Evolutionary conservation across 495 filamentous ascomycete species (phyloP), one percentile per base, ranked within the genome.

Genomic region (Podospora bellae-mahoneyi): DNA sequence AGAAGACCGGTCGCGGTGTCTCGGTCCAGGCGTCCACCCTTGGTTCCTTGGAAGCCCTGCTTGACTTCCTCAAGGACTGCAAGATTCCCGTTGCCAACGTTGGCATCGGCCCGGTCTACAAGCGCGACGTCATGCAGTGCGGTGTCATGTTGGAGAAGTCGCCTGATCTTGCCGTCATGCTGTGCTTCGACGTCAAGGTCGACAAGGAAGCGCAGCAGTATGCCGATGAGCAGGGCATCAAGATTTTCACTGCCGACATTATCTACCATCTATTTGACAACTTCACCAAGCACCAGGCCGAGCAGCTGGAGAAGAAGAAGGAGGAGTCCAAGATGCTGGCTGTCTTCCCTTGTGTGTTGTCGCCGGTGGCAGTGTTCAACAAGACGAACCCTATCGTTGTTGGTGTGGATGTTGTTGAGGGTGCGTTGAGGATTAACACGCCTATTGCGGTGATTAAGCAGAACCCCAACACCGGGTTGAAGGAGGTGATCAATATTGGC

Each of bases 161-260:
- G 58, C 93, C 92, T 73, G 95, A 99, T 77, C 96, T 89, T 69
- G 96, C 96, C 27, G 93, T 98, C 77, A 99, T 99, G 96, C 89
- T 99, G 20, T 98, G 96, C 78, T 99, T 99, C 84, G 96, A 99
- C 76, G 96, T 99, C 78, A 97, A 97, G 83, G 91, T 99, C 26
- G 96, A 99, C 79, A 97, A 97, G 79, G 96, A 99, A 74, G 96
- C 96, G 1, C 86, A 89, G 72, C 85, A 85, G 16, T 97, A 98
- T 72, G 96, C 96, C 55, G 91, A 97, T 10, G 93, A 97, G 64
- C 87, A 97, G 54, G 94, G 94, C 34, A 91, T 99, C 77, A 99
- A 97, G 85, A 92, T 99, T 74, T 98, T 98, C 83, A 96, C 92
- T 0, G 96, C 96, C 5, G 93, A 99, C 72, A 99, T 99, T 73